Evolutionary conservation across 495 filamentous ascomycete genomes (phyloP).

Genomic region (Penicillium coprophilum): DNA sequence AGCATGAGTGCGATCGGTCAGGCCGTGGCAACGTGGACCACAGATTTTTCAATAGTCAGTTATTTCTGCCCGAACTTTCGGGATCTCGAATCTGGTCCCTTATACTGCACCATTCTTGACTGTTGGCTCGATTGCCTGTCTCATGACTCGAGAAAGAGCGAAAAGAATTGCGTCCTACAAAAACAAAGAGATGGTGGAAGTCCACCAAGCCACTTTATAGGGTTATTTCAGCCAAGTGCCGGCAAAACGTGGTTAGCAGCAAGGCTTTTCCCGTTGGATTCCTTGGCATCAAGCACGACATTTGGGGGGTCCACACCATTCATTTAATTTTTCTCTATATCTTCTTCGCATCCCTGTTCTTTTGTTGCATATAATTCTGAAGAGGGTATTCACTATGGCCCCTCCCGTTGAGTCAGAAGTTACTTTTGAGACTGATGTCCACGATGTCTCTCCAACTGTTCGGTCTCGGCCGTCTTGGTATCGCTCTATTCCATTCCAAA

Average conservation of each 20-base stretch:
- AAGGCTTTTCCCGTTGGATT: not conserved
- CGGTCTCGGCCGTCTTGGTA: slow-evolving; percentile 16
- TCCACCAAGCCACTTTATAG: not conserved
- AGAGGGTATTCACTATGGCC: slow-evolving; percentile 1
- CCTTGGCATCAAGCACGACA: slow-evolving; percentile 11
- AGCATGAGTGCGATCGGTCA: slow-evolving; percentile 42
- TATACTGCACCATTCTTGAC: not conserved
- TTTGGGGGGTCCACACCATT: slow-evolving; percentile 3
- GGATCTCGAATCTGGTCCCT: slow-evolving; percentile 17
- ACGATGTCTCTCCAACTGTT: not conserved
- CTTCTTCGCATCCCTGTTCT: not conserved
- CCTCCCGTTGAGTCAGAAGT: slow-evolving; percentile 1
- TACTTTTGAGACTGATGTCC: not conserved
- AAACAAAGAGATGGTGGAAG: too few relatives aligned
- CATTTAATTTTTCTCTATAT: slow-evolving; percentile 1
- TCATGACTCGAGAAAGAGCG: not conserved
- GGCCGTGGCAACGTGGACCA: slow-evolving; percentile 34
- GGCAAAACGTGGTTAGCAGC: not conserved
- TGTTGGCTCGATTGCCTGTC: not conserved
- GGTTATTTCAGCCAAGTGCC: not conserved
- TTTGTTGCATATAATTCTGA: not conserved
- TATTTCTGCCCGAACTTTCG: slow-evolving; percentile 29
- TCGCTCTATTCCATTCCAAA: slow-evolving; percentile 33
- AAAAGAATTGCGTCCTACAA: not conserved
- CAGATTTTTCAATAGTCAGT: slow-evolving; percentile 35